A percentile compares a stretch with the other conserved stretches of the same genome.
phyloP scores from a whole-genome alignment of 805 yeast genomes.

The Yamadazyma sp. region DNA sequence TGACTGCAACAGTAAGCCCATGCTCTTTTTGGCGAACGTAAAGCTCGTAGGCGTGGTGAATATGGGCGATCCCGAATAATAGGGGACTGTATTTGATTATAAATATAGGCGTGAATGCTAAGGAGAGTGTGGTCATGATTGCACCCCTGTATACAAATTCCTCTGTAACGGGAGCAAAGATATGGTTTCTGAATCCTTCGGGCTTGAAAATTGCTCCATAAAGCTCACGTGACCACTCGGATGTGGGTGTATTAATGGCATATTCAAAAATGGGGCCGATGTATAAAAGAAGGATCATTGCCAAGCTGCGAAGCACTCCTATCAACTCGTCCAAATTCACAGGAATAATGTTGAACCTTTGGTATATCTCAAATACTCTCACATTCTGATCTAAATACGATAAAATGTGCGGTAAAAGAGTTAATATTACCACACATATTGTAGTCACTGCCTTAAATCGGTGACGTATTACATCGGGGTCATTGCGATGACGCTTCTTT shows the following conservation, averaged over 20 bases:
- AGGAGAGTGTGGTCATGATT: slow-evolving; percentile 28
- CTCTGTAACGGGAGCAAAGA: slow-evolving; percentile 77
- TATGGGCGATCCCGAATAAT: slow-evolving; percentile 74
- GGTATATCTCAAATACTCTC: background rate
- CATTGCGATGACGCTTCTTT: slow-evolving; percentile 36
- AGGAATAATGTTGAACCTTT: background rate
- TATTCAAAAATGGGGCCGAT: slow-evolving; percentile 48
- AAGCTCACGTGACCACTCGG: slow-evolving; percentile 4
- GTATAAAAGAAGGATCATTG: slow-evolving; percentile 38
- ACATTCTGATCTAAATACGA: background rate
- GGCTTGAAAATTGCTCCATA: slow-evolving; percentile 24
- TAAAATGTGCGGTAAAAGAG: background rate
- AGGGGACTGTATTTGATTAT: slow-evolving; percentile 51
- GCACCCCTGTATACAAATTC: slow-evolving; percentile 67
- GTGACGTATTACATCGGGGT: slow-evolving; percentile 40
- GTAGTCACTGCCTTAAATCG: slow-evolving; percentile 38
- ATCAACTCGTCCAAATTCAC: background rate
- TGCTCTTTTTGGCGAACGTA: slow-evolving; percentile 4
- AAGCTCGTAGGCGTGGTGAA: slow-evolving; percentile 68
- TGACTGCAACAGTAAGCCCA: slow-evolving; percentile 1
- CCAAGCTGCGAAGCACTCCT: background rate
- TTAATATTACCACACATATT: slow-evolving; percentile 22
- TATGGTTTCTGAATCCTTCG: slow-evolving; percentile 52
- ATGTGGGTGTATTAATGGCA: slow-evolving; percentile 11
- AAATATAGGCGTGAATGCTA: slow-evolving; percentile 5